phyloP scores from a whole-genome alignment of 208 protist genomes.

The Vickermania ingenoplastis region DNA sequence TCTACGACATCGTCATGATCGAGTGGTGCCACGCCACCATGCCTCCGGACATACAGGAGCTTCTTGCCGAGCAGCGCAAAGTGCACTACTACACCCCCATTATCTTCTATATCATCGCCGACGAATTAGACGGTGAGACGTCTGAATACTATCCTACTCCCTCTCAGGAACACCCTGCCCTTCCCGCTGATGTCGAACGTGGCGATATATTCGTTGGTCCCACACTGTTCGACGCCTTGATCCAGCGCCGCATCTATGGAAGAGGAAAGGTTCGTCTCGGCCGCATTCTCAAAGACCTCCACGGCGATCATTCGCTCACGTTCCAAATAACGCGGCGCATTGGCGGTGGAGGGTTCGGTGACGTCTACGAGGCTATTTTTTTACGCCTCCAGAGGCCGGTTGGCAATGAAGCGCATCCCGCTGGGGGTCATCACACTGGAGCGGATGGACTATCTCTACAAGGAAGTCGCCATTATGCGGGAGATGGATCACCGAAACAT shows the following conservation, averaged over 20 bases:
- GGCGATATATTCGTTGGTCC: not conserved
- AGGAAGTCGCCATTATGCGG: constrained; percentile 70
- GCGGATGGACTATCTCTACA: constrained; percentile 49
- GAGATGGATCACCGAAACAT: constrained; percentile 68
- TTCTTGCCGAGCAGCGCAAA: not conserved
- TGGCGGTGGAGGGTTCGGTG: constrained; percentile 60
- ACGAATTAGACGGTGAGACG: not conserved
- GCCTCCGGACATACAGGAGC: not conserved
- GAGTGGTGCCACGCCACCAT: not conserved
- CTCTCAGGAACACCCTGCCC: not conserved
- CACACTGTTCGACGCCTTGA: not conserved
- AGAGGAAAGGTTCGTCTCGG: not conserved
- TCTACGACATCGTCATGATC: not conserved
- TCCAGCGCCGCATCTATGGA: not conserved
- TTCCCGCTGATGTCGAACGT: not conserved
- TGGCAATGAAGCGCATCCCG: constrained; percentile 80
- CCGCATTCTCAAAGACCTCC: not conserved
- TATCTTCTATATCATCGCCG: not conserved
- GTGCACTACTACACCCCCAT: not conserved
- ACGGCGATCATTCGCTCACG: not conserved
- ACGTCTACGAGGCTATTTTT: constrained; percentile 73
- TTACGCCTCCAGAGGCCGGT: constrained; percentile 43
- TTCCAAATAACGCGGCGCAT: constrained; percentile 57
- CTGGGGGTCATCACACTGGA: constrained; percentile 40
- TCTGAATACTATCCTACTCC: not conserved